Evolutionary conservation across 257 asterid species (phyloP).

Genomic region (Asclepias syriaca): DNA sequence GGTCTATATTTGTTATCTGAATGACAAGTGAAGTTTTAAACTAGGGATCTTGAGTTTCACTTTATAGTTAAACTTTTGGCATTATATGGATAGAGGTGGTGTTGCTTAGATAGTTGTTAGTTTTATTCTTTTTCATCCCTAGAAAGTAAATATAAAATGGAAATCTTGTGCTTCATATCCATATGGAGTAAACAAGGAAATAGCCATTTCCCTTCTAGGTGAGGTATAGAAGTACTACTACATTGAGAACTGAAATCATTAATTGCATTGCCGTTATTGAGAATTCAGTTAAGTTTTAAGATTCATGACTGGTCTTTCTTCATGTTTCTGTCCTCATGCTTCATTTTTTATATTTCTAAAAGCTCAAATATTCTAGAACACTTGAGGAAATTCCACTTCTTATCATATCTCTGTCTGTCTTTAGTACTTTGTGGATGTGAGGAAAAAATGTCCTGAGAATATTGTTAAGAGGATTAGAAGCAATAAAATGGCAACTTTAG

Average conservation of each 20-base stretch:
- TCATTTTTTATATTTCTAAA: not conserved
- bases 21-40: not conserved
- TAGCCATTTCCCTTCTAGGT: not conserved
- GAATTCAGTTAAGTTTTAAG: not conserved
- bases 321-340: not conserved
- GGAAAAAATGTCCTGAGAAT: not conserved
- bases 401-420: not conserved
- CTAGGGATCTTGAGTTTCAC: not conserved
- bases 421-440: not conserved
- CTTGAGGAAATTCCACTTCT: not conserved
- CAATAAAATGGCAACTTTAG: not conserved
- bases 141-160: not conserved
- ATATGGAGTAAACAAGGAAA: not conserved
- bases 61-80: not conserved
- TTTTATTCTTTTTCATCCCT: not conserved
- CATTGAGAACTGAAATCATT: not conserved
- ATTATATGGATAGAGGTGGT: not conserved
- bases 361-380: not conserved
- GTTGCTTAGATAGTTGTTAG: not conserved
- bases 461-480: not conserved
- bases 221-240: not conserved
- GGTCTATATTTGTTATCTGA: not conserved
- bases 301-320: not conserved
- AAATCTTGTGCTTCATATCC: not conserved
- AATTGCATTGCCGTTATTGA: not conserved